Evolutionary conservation across 2,329 filamentous ascomycete species (phyloP).

Genomic region (Paraphoma chrysanthemicola): DNA sequence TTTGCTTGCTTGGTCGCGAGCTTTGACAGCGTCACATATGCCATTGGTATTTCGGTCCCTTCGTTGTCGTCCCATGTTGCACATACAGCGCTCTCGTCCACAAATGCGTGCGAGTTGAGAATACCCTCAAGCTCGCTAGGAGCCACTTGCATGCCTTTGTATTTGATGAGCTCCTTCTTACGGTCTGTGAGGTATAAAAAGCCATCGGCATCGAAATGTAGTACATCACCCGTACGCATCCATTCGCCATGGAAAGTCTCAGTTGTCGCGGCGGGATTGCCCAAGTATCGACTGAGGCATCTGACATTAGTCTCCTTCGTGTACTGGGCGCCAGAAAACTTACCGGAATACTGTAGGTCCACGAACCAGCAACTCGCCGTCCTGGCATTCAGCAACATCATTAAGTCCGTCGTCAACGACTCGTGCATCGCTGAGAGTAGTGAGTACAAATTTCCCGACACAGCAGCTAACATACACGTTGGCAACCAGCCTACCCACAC

Average conservation of each 20-base stretch:
- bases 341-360: constrained; percentile 32
- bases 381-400: constrained; percentile 31
- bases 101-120: neutral
- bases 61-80: constrained; percentile 30
- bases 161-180: constrained; percentile 57
- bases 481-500: constrained; percentile 23
- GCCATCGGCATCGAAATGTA: constrained; percentile 39
- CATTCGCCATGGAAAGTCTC: constrained; percentile 30
- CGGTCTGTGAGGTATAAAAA: constrained; percentile 54
- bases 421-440: constrained; percentile 20
- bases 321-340: neutral
- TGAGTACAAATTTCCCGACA: neutral
- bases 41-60: constrained; percentile 39
- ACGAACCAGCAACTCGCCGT: constrained; percentile 36
- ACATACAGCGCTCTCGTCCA: constrained; percentile 27
- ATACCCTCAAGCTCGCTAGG: constrained; percentile 56
- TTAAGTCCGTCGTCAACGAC: constrained; percentile 37
- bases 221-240: constrained; percentile 50
- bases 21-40: constrained; percentile 30
- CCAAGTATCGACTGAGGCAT: neutral
- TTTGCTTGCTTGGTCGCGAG: constrained; percentile 6
- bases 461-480: constrained; percentile 3
- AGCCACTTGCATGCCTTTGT: constrained; percentile 58
- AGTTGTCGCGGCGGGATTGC: neutral
- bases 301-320: neutral